Base-by-base conservation (phyloP, 306 rosid genomes). In the Vicia sativa region DNA sequence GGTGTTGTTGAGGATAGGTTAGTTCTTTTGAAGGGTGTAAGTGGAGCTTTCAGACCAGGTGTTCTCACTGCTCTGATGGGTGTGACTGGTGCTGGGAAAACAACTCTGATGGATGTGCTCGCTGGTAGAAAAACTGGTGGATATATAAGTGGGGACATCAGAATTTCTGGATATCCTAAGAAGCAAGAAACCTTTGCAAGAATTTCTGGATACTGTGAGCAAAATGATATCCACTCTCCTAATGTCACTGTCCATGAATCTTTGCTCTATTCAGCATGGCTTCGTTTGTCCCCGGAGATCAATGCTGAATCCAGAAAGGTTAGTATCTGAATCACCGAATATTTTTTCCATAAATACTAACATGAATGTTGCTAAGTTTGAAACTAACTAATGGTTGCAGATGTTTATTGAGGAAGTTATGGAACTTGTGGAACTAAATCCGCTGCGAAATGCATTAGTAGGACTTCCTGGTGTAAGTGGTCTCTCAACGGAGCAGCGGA, bases 21-120 rank as follows among this genome's bases (percentile, higher is more conserved):
- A 67, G 87, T 86, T 74, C 89, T 92, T 58, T 71, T 92, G 58
- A 92, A 83, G 49, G 83, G 87, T 58, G 90, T 89, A 11, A 87
- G 91, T 75, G 98, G 96, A 31, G 86, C 86, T 46, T 92, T 89
- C 62, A 86, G 91, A 82, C 96, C 96, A 26, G 98, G 98, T 34
- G 91, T 92, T 73, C 87, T 92, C 73, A 89, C 98, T 63, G 95
- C 98, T 71, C 77, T 92, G 1, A 92, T 92, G 98, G 98, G 96
- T 16, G 88, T 92, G 16, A 89, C 95, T 45, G 98, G 98, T 53
- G 98, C 96, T 62, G 98, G 98, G 6, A 92, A 92, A 81, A 92
- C 96, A 57, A 92, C 98, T 57, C 73, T 92, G 50, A 87, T 92
- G 98, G 98, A 92, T 79, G 98, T 92, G 19, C 78, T 92, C 44